A percentile compares a stretch with the other conserved stretches of the same genome.
Evolutionary conservation across 257 asterid genomes (phyloP).

Genomic region (Ophiorrhiza pumila): DNA sequence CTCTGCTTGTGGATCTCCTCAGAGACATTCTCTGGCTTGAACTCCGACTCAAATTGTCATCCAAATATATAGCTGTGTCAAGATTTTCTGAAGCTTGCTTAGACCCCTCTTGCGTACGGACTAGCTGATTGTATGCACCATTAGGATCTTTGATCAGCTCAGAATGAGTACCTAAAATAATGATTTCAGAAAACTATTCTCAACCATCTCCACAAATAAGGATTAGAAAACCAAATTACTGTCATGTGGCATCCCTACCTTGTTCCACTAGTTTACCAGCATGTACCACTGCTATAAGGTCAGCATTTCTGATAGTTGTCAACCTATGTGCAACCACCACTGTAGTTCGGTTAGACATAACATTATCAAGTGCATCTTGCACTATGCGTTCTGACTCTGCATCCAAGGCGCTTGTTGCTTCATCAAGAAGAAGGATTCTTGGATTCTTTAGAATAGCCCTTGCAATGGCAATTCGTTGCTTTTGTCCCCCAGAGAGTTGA

Average conservation of each 20-base stretch:
- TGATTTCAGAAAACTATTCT: not conserved
- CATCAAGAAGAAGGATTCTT: conserved; percentile 77
- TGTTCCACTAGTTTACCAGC: conserved; percentile 65
- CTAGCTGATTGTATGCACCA: conserved; percentile 68
- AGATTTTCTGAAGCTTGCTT: conserved; percentile 31
- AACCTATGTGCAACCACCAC: conserved; percentile 84
- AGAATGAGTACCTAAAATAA: conserved; percentile 60
- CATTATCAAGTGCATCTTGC: conserved; percentile 76
- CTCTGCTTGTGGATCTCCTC: conserved; percentile 50
- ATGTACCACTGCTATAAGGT: conserved; percentile 72
- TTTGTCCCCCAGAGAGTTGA: conserved; percentile 82
- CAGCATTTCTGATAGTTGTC: conserved; percentile 73
- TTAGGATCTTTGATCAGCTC: conserved; percentile 58
- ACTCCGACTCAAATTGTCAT: conserved; percentile 37
- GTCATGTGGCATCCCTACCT: conserved; percentile 31
- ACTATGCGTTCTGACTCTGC: conserved; percentile 70
- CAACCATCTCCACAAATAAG: not conserved
- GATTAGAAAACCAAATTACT: not conserved
- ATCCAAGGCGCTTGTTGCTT: conserved; percentile 89
- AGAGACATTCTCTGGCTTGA: conserved; percentile 49
- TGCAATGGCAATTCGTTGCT: conserved; percentile 80
- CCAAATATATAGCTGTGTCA: conserved; percentile 26
- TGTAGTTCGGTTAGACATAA: conserved; percentile 65
- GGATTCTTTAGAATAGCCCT: conserved; percentile 78
- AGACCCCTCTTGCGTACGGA: conserved; percentile 60